A percentile compares a stretch with the other conserved stretches of the same genome.
Evolutionary conservation across 1,284 basidiomycete species (phyloP).

Genomic region (Naganishia cerealis): DNA sequence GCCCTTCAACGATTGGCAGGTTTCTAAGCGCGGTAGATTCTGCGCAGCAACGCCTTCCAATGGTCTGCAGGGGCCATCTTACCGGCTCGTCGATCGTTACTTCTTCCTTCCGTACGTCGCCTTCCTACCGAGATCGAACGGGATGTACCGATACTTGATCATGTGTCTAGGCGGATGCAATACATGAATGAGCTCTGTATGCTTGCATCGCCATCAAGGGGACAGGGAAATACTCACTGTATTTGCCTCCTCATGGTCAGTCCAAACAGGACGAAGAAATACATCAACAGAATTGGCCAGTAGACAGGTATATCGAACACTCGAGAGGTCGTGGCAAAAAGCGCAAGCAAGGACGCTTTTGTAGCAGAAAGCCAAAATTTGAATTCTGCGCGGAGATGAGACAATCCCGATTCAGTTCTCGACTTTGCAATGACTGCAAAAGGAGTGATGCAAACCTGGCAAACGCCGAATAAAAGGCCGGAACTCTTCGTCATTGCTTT

Average conservation of each 20-base stretch:
- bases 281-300: slow-evolving; percentile 94
- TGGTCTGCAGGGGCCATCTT: not conserved
- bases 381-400: slow-evolving; percentile 39
- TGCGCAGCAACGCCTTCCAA: no score
- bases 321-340: slow-evolving; percentile 75
- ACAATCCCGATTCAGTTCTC: not conserved
- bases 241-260: slow-evolving; percentile 91
- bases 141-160: slow-evolving; percentile 90
- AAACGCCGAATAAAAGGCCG: slow-evolving; percentile 92
- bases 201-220: not conserved
- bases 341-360: slow-evolving; percentile 76
- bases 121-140: slow-evolving; percentile 53
- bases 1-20: not conserved
- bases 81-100: slow-evolving; percentile 35
- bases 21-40: no score
- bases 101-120: slow-evolving; percentile 48
- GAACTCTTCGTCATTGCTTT: slow-evolving; percentile 79
- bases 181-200: not conserved
- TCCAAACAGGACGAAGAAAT: slow-evolving; percentile 83
- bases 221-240: slow-evolving; percentile 63
- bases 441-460: slow-evolving; percentile 70
- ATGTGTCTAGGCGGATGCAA: slow-evolving; percentile 68
- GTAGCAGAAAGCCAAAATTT: slow-evolving; percentile 82
- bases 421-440: not conserved
- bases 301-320: slow-evolving; percentile 93